Base-by-base conservation (phyloP, 306 rosid genomes). In the Prunus mongolica region DNA sequence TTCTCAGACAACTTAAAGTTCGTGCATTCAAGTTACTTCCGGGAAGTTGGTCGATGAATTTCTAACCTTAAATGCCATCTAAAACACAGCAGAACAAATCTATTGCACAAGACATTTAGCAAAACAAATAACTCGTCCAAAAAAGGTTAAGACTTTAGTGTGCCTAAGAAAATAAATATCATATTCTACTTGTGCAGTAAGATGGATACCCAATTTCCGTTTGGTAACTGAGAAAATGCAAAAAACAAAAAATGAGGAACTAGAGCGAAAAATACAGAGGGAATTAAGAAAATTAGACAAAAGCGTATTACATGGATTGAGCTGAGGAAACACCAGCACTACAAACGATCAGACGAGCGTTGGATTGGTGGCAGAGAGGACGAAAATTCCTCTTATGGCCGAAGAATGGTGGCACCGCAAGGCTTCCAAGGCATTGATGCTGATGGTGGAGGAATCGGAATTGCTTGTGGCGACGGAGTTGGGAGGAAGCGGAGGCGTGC, bases 271-370 rank as follows among this genome's bases (percentile, higher is more conserved):
- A 15, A 34, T 5, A 16, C 6, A 22, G 3, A 66, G 41, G 1
- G 0, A 28, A 46, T 32, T 5, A 11, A 50, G 11, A 7, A 24
- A 27, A n/a, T 16, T 8, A 18, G 38, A 9, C 69, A 6, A n/a
- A 2, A 2, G 7, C 22, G n/a, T 19, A 27, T 56, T 77, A 86
- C 86, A 41, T 65, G 27, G 79, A 67, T 77, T 79, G 79, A 24
- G 82, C 27, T 46, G 87, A 71, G 68, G 82, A 68, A 67, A 81
- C 73, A 6, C 77, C 88, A 78, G 75, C 65, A 12, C 49, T 72
- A 18, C 63, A 65, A 32, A 55, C 49, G 58, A 80, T 28, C 25
- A 66, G 52, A 32, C 50, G 16, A 11, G n/a, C 16, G 41, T 41
- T 57, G n/a, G 60, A 71, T 32, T 24, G 47, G 44, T 15, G 71